These are phyloP conservation scores for Daldinia decipiens DNA, from an alignment of 495 filamentous ascomycete species.

Conservation along the genomic window DNA sequence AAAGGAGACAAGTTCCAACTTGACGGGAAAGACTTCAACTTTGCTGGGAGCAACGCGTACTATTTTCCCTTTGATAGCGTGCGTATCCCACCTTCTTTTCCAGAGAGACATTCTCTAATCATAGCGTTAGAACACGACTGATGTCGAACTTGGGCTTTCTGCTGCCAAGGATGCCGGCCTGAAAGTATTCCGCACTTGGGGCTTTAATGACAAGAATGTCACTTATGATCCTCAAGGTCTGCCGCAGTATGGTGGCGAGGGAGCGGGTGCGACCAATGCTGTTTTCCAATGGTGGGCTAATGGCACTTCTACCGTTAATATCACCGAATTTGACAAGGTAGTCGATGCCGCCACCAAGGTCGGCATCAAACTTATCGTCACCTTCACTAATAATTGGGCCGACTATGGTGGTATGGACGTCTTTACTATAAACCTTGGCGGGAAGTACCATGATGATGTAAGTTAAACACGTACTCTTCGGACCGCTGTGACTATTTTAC, in stretches of 20 bases:
- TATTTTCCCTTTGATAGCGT: constrained; percentile 71
- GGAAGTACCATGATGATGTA: constrained; percentile 45
- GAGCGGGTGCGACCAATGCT: constrained; percentile 62
- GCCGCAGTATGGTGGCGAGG: constrained; percentile 59
- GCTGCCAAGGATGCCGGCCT: constrained; percentile 65
- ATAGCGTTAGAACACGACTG: constrained; percentile 57
- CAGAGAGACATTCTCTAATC: neutral
- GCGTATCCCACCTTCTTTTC: constrained; percentile 12
- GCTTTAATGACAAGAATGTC: constrained; percentile 64
- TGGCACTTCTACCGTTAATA: constrained; percentile 62
- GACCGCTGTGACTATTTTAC: neutral
- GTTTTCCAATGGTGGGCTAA: constrained; percentile 58
- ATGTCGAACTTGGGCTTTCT: constrained; percentile 68
- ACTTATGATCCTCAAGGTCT: constrained; percentile 55
- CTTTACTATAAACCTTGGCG: constrained; percentile 70
- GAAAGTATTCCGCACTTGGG: constrained; percentile 68
- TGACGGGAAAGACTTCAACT: constrained; percentile 70
- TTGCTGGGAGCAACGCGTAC: constrained; percentile 77
- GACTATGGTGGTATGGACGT: constrained; percentile 75
- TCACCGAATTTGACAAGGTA: constrained; percentile 70
- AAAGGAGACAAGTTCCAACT: constrained; percentile 69
- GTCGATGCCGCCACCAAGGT: constrained; percentile 63
- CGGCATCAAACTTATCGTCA: constrained; percentile 64
- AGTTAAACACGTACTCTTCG: neutral
- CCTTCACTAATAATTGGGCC: constrained; percentile 67